Evolutionary conservation across 1,139 yeast genomes (phyloP).

Genomic region (Protomyces arabidopsidicola): DNA sequence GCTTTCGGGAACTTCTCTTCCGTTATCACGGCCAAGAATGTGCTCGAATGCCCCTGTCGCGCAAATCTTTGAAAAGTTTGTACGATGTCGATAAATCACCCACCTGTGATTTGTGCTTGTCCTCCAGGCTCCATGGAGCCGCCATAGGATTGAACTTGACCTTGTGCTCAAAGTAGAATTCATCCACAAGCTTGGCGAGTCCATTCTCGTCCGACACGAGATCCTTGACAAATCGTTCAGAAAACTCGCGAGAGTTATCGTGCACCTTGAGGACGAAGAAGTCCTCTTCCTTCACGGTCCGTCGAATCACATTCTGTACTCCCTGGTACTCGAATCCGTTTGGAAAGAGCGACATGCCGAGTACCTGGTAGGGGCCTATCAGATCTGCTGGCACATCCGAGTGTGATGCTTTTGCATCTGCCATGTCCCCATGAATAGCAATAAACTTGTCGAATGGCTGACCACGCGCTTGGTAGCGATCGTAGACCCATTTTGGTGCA

Average conservation of each 20-base stretch:
- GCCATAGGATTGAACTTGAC: not conserved
- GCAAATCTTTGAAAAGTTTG: not conserved
- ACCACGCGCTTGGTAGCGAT: slow-evolving; percentile 13
- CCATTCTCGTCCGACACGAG: slow-evolving; percentile 7
- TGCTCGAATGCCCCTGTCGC: not conserved
- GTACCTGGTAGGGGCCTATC: slow-evolving; percentile 2
- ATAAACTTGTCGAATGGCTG: slow-evolving; percentile 15
- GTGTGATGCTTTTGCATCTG: not conserved
- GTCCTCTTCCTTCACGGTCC: slow-evolving; percentile 10
- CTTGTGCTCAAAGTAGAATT: slow-evolving; percentile 21
- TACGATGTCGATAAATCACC: not conserved
- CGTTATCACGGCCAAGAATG: not conserved
- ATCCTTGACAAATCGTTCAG: slow-evolving; percentile 4
- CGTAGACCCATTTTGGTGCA: slow-evolving; percentile 17
- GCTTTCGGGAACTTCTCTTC: too few relatives aligned
- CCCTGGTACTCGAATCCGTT: not conserved
- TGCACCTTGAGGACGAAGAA: slow-evolving; percentile 23
- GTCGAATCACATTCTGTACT: slow-evolving; percentile 7
- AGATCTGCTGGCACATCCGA: slow-evolving; percentile 14
- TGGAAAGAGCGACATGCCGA: slow-evolving; percentile 5
- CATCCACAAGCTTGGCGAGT: slow-evolving; percentile 8
- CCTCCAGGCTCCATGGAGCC: not conserved
- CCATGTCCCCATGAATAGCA: slow-evolving; percentile 8
- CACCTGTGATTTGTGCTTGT: not conserved
- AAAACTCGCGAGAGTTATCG: slow-evolving; percentile 12